phyloP scores from a whole-genome alignment of 352 stramenopile genomes.

The Globisporangium irregulare region DNA sequence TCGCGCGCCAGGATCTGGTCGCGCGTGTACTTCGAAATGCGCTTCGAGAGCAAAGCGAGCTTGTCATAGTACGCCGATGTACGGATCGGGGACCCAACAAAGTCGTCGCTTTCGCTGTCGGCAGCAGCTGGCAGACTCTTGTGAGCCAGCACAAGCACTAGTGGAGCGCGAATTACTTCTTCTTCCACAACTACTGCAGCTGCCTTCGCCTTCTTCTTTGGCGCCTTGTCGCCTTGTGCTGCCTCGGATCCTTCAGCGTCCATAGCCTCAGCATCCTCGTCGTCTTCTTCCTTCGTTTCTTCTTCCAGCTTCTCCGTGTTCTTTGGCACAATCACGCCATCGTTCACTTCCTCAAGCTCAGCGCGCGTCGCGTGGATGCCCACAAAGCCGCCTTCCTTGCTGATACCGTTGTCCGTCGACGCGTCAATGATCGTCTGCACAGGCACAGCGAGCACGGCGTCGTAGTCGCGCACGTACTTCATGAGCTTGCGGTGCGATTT shows the following conservation, averaged over 20 bases:
- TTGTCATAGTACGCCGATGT: conserved; percentile 51
- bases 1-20: conserved; percentile 66
- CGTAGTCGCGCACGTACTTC: conserved; percentile 94
- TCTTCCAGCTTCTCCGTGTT: conserved; percentile 21
- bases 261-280: conserved; percentile 6
- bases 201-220: conserved; percentile 17
- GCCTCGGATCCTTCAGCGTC: conserved; percentile 2
- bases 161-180: conserved; percentile 8
- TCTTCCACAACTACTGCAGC: neutral
- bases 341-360: conserved; percentile 52
- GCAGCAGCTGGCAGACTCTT: neutral
- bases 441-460: conserved; percentile 71
- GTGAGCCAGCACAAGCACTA: conserved; percentile 15
- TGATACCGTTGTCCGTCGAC: conserved; percentile 81
- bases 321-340: conserved; percentile 42
- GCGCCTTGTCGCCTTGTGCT: neutral
- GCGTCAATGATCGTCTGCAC: conserved; percentile 89
- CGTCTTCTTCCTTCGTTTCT: conserved; percentile 20
- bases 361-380: conserved; percentile 66
- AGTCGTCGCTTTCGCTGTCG: conserved; percentile 4
- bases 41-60: conserved; percentile 54
- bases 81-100: conserved; percentile 8
- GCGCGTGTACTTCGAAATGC: conserved; percentile 70
- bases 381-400: conserved; percentile 76
- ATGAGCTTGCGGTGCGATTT: conserved; percentile 99